A percentile compares a stretch with the other conserved stretches of the same genome.
phyloP scores from a whole-genome alignment of 495 filamentous ascomycete genomes.

The Aspergillus asperescens region DNA sequence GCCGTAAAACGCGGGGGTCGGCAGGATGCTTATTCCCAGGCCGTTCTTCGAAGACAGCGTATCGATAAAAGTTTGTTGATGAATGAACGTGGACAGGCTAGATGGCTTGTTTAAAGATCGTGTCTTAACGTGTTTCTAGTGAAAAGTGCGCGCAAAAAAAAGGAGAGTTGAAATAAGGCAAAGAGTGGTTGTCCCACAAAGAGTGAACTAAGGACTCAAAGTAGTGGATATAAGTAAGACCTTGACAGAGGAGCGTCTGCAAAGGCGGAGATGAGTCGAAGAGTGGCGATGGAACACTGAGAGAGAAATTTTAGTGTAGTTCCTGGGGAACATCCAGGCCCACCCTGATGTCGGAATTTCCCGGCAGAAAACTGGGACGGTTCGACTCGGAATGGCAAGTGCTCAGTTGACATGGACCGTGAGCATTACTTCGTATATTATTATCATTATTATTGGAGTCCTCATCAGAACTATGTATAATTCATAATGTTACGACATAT shows the following conservation, averaged over 20 bases:
- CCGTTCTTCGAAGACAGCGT: not conserved
- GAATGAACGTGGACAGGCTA: too few relatives aligned
- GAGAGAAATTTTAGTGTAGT: conserved; percentile 13
- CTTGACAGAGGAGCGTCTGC: not conserved
- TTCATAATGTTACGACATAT: too few relatives aligned
- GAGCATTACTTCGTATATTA: too few relatives aligned
- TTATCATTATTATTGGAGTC: too few relatives aligned
- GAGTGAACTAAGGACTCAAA: not conserved
- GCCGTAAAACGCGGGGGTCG: not conserved
- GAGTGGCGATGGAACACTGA: conserved; percentile 21
- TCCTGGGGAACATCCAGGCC: conserved; percentile 1
- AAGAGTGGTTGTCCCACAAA: not conserved
- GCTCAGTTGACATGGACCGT: too few relatives aligned
- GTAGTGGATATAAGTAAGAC: not conserved
- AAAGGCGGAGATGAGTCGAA: conserved; percentile 11
- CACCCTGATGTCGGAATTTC: conserved; percentile 18
- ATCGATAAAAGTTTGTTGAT: too few relatives aligned
- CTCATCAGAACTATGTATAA: too few relatives aligned
- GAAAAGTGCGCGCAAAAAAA: too few relatives aligned
- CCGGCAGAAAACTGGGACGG: conserved; percentile 15
- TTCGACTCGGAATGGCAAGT: too few relatives aligned
- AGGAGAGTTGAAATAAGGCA: not conserved
- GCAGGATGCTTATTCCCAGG: not conserved
- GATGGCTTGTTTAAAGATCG: too few relatives aligned
- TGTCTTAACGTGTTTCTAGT: too few relatives aligned